Base-by-base conservation (phyloP, 371 early-diverging fungal genomes). In the Mucor indicus region DNA sequence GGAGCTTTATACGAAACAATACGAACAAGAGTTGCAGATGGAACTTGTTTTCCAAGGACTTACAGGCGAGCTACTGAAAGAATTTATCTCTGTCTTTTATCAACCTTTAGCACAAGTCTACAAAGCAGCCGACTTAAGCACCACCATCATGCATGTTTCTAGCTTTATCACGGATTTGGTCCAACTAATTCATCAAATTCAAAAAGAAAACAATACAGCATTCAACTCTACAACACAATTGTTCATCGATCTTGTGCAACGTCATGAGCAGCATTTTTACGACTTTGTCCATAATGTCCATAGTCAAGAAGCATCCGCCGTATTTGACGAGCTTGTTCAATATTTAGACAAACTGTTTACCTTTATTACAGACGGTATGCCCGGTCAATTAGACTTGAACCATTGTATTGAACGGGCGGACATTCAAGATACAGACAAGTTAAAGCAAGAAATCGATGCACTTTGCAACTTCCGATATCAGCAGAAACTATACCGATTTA, bases 51-150 rank as follows among this genome's bases (percentile, higher is more conserved):
- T 78, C 41, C 77, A 85, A 54, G 84, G 84, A 4, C 69, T 77
- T 2, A 81, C 86, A 2, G 79, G 83, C 0, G 81, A 83, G 35
- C 54, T 85, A 9, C 55, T 85, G 20, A 81, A 74, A 37, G 84
- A 85, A 35, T 49, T 82, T 11, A 72, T 85, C 33, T 55, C 83
- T 1, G 76, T 83, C 10, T 83, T 85, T 44, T 85, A 85, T 50
- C 69, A 79, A 39, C 86, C 86, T 2, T 48, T 85, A 29, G 81
- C 81, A 7, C 64, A 81, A 48, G 81, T 85, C 3, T 85, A 85
- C 60, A 81, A 78, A 56, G 75, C 80, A 3, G 86, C 86, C 9
- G 81, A 83, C 56, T 78, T 85, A 21, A 71, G 79, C 1, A 83
- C 79, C 13, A 79, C 77, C 12, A 59, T 85, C 27, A 61, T 73